Evolutionary conservation across 179 eudicot species (phyloP), one percentile per base, ranked within the genome.

Genomic region (Spinacia oleracea): DNA sequence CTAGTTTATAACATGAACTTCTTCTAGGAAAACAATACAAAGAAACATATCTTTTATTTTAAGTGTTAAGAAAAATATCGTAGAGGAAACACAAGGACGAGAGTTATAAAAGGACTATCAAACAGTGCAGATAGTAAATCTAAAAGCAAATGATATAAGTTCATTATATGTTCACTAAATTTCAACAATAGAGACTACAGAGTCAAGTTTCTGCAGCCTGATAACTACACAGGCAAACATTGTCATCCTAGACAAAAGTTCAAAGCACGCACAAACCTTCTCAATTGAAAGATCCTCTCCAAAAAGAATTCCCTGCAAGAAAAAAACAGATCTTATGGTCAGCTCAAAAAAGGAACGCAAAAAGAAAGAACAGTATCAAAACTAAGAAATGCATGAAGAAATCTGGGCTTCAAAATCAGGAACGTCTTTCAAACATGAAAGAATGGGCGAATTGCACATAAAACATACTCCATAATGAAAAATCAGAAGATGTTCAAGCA

Each of bases 221-320:
- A 66, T 12, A 67, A 45, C 42, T 60, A 35, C 60, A 42, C 14
- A 25, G 3, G 58, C n/a, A 55, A 53, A 43, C 38, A 58, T 32
- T 6, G n/a, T 58, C 21, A 59, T 40, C 58, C 69, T 18, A 35
- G 40, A 62, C 29, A 65, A 12, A 21, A 78, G 79, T 60, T 71
- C 35, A 76, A 40, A 70, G 31, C 4, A 12, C 14, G 40, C 16
- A 76, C 86, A 70, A 78, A 91, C 96, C 93, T 90, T 78, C 34
- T 76, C 78, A 56, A 59, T 76, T 45, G 90, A 84, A 80, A 89
- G 83, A 73, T 77, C 85, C 66, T 64, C 72, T 81, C 78, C 91
- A 72, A 81, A 83, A 78, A 76, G 79, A 68, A 92, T 83, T 68
- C 89, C 94, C 92, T 90, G 85, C 80, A 85, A 83, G 68, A 59